Evolutionary conservation across 2,329 filamentous ascomycete species (phyloP).

Genomic region (Pyrenophora graminea): DNA sequence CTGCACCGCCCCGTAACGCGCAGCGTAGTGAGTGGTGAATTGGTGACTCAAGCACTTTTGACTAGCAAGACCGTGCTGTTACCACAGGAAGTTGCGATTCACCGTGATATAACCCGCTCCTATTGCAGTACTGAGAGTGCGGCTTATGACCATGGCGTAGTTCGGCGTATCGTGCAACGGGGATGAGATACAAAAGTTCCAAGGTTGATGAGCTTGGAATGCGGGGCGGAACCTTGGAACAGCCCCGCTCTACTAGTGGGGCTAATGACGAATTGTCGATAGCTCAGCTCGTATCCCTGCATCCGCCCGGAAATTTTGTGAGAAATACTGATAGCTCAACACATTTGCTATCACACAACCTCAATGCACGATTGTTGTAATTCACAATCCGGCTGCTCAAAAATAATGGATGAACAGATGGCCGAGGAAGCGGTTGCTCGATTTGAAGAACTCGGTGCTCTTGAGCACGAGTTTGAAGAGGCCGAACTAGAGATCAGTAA

Average conservation of each 20-base stretch:
- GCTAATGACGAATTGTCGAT: background rate
- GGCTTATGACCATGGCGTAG: too few relatives aligned
- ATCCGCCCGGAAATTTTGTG: slow-evolving; percentile 20
- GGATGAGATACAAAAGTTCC: too few relatives aligned
- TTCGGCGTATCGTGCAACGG: too few relatives aligned
- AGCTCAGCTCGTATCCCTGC: slow-evolving; percentile 12
- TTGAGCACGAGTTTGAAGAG: slow-evolving; percentile 84
- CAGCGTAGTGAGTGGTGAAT: too few relatives aligned
- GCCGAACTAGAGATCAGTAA: slow-evolving; percentile 81
- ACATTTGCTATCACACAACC: background rate
- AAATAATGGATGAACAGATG: slow-evolving; percentile 28
- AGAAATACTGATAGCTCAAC: slow-evolving; percentile 10
- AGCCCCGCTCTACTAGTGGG: slow-evolving; percentile 15
- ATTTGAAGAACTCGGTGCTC: slow-evolving; percentile 76
- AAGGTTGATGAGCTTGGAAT: background rate
- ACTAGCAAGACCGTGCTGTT: too few relatives aligned
- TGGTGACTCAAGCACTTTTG: too few relatives aligned
- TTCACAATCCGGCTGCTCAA: background rate
- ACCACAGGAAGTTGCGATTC: too few relatives aligned
- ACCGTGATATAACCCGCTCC: too few relatives aligned
- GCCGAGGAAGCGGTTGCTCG: slow-evolving; percentile 36
- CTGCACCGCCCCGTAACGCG: too few relatives aligned
- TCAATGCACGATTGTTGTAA: background rate
- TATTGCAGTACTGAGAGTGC: too few relatives aligned
- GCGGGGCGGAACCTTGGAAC: slow-evolving; percentile 8